These are phyloP conservation scores for Akebia trifoliata DNA, from an alignment of 164 flowering plant genomes.

Conservation along the genomic window DNA sequence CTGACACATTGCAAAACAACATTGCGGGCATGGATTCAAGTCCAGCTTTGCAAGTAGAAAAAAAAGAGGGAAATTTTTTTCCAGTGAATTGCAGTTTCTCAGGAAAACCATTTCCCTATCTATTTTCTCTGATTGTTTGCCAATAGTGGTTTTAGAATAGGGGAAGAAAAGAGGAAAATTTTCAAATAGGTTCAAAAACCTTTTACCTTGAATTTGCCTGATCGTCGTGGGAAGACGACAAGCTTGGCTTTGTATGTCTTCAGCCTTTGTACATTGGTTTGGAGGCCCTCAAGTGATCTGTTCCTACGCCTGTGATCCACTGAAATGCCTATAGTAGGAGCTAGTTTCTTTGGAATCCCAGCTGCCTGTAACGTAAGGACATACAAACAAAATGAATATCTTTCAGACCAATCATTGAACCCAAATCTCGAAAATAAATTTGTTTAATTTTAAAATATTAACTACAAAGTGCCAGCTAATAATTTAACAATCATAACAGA, in stretches of 20 bases:
- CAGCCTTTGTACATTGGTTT: constrained; percentile 71
- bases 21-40: too few species aligned
- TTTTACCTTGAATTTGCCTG: constrained; percentile 61
- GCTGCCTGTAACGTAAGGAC: constrained; percentile 43
- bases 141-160: too few species aligned
- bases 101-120: too few species aligned
- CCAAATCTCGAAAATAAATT: too few species aligned
- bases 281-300: constrained; percentile 67
- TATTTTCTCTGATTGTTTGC: too few species aligned
- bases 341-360: constrained; percentile 73
- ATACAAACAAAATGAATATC: neutral
- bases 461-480: too few species aligned
- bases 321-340: constrained; percentile 72
- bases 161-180: neutral
- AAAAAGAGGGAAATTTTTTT: too few species aligned
- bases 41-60: too few species aligned
- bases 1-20: too few species aligned
- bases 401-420: neutral
- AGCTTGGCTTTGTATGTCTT: constrained; percentile 82
- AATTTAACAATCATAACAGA: too few species aligned
- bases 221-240: constrained; percentile 77
- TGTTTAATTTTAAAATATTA: too few species aligned
- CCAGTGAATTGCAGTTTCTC: too few species aligned
- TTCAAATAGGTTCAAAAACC: neutral
- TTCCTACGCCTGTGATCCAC: constrained; percentile 77